Base-by-base conservation (phyloP, 371 early-diverging fungal species). In the Vittaforma corneae region DNA sequence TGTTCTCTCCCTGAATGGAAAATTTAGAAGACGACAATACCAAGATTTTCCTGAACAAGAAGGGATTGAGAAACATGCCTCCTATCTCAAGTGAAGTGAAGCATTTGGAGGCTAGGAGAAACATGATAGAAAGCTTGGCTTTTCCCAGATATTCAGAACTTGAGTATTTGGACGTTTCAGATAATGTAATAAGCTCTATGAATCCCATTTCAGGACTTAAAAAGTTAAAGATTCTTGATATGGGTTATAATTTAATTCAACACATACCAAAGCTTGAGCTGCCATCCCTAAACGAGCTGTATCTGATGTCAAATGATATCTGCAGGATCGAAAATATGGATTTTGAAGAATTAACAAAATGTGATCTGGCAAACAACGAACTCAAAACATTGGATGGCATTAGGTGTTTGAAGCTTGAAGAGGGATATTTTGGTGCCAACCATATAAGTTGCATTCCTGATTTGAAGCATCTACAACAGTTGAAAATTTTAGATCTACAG, bases 291-390 rank as follows among this genome's bases (percentile, higher is more conserved):
- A 38, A 53, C 33, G 76, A 76, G 44, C 32, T 76, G 16, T 76
- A 73, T 65, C 48, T 76, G 22, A 67, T 67, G 24, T 44, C 65
- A 1, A 76, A 76, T 52, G 73, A 76, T 52, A 70, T 76, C 14
- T 6, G 50, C 1, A 60, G 45, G 48, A 68, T 72, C 24, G 26
- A 33, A 30, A 32, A 56, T 28, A 37, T 65, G 5, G 2, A 20
- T 5, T 6, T 9, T 40, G 26, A 24, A 4, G 3, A 18, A 9
- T 33, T 73, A 33, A 58, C 26, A 58, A 76, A 70, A 35, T 47
- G 73, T 9, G 76, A 76, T 62, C 20, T 76, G 30, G 76, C 73
- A 9, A 55, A n/a, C 9, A 76, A 76, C 38, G 52, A 60, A 24
- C 62, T 76, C 4, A 14, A 34, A 26, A 37, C 24, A 37, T 65